Evolutionary conservation across 2,329 filamentous ascomycete species (phyloP).

Genomic region (Colletotrichum sp.): DNA sequence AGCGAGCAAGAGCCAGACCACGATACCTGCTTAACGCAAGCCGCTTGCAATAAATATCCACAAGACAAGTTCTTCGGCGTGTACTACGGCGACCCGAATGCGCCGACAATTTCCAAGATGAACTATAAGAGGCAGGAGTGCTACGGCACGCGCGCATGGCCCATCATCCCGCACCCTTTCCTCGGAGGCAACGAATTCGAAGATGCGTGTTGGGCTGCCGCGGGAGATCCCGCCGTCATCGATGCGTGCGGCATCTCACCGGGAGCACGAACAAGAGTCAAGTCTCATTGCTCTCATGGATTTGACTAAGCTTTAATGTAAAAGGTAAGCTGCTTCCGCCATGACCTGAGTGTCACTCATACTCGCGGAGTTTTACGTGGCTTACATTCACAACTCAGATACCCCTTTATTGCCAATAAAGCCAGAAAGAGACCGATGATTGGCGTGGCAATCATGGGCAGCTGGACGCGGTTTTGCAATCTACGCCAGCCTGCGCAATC

Average conservation of each 20-base stretch:
- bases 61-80: not conserved
- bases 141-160: not conserved
- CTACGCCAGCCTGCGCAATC: too few relatives aligned
- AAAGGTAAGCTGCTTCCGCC: not conserved
- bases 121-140: not conserved
- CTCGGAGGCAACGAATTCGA: not conserved
- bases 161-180: not conserved
- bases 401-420: not conserved
- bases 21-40: not conserved
- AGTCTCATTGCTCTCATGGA: not conserved
- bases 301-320: not conserved
- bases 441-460: not conserved
- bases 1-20: not conserved
- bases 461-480: not conserved
- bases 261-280: not conserved
- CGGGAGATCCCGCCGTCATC: not conserved
- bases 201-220: not conserved
- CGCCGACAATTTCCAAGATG: not conserved
- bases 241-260: not conserved
- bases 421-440: not conserved
- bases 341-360: not conserved
- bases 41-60: not conserved
- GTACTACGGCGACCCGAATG: not conserved
- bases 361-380: accelerated
- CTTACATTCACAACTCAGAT: not conserved